These are phyloP conservation scores for Rhizopus sp. DNA, from an alignment of 371 early-diverging fungal genomes.

Conservation along the genomic window DNA sequence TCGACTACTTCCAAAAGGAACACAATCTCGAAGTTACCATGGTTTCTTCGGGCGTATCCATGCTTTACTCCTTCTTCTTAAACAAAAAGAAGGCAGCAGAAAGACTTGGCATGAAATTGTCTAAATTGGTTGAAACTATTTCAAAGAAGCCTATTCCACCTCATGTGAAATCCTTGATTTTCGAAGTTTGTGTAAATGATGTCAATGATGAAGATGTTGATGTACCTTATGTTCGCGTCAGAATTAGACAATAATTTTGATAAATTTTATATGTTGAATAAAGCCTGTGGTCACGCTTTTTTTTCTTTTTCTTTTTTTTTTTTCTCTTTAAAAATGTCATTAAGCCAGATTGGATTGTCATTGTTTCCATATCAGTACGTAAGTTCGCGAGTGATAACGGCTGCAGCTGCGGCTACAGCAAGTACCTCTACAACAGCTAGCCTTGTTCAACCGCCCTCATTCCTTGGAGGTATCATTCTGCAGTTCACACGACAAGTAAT, in stretches of 20 bases:
- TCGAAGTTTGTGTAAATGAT: conserved; percentile 91
- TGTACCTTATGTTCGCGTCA: conserved; percentile 51
- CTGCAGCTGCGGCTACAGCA: conserved; percentile 22
- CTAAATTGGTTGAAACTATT: conserved; percentile 79
- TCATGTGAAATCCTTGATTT: conserved; percentile 81
- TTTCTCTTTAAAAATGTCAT: conserved; percentile 6
- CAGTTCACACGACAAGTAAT: conserved; percentile 46
- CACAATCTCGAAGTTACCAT: conserved; percentile 93
- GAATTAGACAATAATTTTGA: conserved; percentile 34
- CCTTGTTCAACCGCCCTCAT: conserved; percentile 24
- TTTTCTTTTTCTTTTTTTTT: not conserved
- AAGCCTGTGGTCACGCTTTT: not conserved
- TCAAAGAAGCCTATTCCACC: conserved; percentile 87
- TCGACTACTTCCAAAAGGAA: conserved; percentile 82
- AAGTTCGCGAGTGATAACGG: conserved; percentile 27
- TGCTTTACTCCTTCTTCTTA: conserved; percentile 95
- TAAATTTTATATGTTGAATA: not conserved
- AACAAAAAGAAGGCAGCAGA: conserved; percentile 85
- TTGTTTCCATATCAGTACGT: conserved; percentile 28
- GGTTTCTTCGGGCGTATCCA: conserved; percentile 91
- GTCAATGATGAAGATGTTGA: conserved; percentile 92
- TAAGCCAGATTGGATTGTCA: conserved; percentile 16
- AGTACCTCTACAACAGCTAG: conserved; percentile 2
- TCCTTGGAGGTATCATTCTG: conserved; percentile 37
- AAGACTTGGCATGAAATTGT: conserved; percentile 73